Base-by-base conservation (phyloP, 805 yeast species). In the Ogataea wickerhamii region DNA sequence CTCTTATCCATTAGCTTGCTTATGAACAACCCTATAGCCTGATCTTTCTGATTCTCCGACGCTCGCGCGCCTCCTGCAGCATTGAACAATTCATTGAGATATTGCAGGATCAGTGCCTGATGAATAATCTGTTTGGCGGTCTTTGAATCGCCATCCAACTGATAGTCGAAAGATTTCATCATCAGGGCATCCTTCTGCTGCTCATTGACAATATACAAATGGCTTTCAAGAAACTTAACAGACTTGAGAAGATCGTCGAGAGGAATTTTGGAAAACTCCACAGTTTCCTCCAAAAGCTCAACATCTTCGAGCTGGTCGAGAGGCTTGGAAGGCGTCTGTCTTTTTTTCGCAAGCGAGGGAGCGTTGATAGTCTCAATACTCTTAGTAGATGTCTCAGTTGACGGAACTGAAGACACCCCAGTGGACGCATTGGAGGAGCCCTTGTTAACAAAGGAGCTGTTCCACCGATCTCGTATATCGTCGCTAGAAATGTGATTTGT, bases 391-490 rank as follows among this genome's bases (percentile, higher is more conserved):
- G 53, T 47, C 13, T 61, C 13, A 2, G 53, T 30, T 26, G 50
- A 19, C 5, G 39, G n/a, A 13, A 37, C 34, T 2, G 30, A 18
- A 1, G 41, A 36, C 7, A 40, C 24, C 1, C 49, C 48, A 10
- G 57, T 41, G 19, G 58, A 34, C 3, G 52, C 45, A 2, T 54
- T 43, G 11, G 36, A 34, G 1, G 42, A 18, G 18, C 37, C 38
- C 49, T 80, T 83, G 60, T 87, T 87, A 56, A 87, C 60, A 48
- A 86, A 76, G 0, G 96, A 82, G 29, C 85, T 77, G 57, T 91
- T 95, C 69, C 87, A 93, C 0, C 96, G 98, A 11, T 93, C 87
- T 50, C 79, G 93, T 28, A 88, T 73, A 62, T 91, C 98, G 12
- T 89, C 98, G 36, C 93, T 81, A 3, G 94, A 80, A 47, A 93